Conservation (phyloP, 768 basidiomycete genomes). For the Strobilomyces confusus region DNA sequence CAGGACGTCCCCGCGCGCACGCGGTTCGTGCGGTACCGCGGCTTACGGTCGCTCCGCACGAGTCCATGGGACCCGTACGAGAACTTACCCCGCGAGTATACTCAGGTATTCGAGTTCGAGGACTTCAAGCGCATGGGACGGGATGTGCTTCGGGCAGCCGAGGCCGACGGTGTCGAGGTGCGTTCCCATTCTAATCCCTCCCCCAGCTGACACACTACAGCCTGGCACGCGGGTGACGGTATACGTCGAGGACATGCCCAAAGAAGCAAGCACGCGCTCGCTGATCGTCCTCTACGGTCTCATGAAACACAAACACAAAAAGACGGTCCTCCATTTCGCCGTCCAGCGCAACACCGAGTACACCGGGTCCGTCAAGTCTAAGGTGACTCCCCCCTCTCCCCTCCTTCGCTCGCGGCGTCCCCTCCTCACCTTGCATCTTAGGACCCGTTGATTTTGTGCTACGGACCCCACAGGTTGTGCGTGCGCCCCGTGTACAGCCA, state of each 20-base stretch:
- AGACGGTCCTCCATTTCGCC: slow-evolving; percentile 86
- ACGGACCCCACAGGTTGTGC: slow-evolving; percentile 80
- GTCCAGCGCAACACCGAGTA: slow-evolving; percentile 96
- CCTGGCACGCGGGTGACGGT: slow-evolving; percentile 79
- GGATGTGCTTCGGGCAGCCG: slow-evolving; percentile 59
- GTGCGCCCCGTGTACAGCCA: slow-evolving; percentile 92
- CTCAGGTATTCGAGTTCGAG: slow-evolving; percentile 94
- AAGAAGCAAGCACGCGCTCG: slow-evolving; percentile 39
- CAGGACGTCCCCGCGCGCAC: slow-evolving; percentile 72
- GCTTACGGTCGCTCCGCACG: slow-evolving; percentile 87
- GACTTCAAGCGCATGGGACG: slow-evolving; percentile 86
- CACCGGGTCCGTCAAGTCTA: slow-evolving; percentile 81
- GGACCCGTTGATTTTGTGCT: slow-evolving; percentile 86
- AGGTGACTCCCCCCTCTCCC: slow-evolving; percentile 32
- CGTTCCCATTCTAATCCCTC: slow-evolving; percentile 15
- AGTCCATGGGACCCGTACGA: slow-evolving; percentile 98
- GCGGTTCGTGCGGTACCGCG: slow-evolving; percentile 90
- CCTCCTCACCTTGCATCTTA: slow-evolving; percentile 23
- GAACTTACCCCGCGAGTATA: slow-evolving; percentile 91
- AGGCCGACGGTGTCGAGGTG: slow-evolving; percentile 72
- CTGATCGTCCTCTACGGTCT: slow-evolving; percentile 77
- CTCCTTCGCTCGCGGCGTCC: background rate
- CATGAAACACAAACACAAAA: slow-evolving; percentile 94
- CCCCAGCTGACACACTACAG: slow-evolving; percentile 35
- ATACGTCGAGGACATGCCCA: slow-evolving; percentile 71